A percentile compares a stretch with the other conserved stretches of the same genome.
These are phyloP conservation scores for Nannochloropsis oceanica DNA, from an alignment of 108 stramenopile species.

Conservation along the genomic window DNA sequence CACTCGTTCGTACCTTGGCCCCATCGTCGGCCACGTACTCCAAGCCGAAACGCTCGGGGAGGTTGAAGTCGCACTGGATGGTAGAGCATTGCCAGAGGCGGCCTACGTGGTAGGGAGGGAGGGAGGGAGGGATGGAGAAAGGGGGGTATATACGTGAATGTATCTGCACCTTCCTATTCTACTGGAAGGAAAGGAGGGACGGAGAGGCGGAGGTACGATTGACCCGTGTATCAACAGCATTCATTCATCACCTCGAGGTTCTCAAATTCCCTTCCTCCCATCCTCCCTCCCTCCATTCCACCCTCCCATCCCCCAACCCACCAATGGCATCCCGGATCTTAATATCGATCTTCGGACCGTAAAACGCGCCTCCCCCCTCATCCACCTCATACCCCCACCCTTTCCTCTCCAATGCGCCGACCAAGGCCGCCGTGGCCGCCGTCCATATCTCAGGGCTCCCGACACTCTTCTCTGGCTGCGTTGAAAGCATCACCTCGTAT, in stretches of 20 bases:
- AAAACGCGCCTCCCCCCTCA: constrained; percentile 95
- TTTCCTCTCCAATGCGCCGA: constrained; percentile 58
- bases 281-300: no score
- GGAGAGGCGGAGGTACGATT: background rate
- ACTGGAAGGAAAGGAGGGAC: background rate
- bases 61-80: constrained; percentile 94
- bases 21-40: constrained; percentile 44
- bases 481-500: constrained; percentile 88
- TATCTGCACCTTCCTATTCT: no score
- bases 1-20: background rate
- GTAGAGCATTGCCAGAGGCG: constrained; percentile 96
- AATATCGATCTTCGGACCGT: constrained; percentile 94
- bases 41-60: constrained; percentile 85
- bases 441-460: constrained; percentile 90
- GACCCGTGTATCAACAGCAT: no score
- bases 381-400: constrained; percentile 81
- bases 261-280: no score
- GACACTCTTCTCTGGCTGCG: constrained; percentile 81
- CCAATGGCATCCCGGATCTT: constrained; percentile 94
- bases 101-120: constrained; percentile 8
- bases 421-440: constrained; percentile 52
- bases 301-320: background rate
- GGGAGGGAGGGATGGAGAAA: background rate
- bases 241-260: no score
- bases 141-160: background rate